Evolutionary conservation across 768 basidiomycete genomes (phyloP).

Genomic region (Lentinula aciculospora): DNA sequence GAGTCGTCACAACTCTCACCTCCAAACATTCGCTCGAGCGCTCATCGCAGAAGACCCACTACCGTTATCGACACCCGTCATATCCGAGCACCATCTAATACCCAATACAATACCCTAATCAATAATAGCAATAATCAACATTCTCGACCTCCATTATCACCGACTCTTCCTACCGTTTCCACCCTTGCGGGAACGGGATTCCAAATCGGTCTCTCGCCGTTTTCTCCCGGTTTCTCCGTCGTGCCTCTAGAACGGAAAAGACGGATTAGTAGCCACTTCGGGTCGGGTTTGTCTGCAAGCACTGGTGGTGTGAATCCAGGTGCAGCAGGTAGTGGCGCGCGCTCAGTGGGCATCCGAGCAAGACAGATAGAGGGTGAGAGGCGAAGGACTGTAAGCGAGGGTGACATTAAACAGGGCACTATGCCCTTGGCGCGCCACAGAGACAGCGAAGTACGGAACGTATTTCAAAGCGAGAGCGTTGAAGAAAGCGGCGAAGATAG

Average conservation of each 20-base stretch:
- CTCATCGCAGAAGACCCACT: slow-evolving; percentile 1
- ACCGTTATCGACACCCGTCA: slow-evolving; percentile 1
- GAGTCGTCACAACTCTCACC: background rate
- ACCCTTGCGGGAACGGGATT: slow-evolving; percentile 45
- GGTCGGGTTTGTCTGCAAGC: slow-evolving; percentile 4
- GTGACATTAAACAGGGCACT: slow-evolving; percentile 23
- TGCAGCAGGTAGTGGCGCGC: background rate
- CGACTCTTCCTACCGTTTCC: slow-evolving; percentile 31
- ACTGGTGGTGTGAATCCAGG: background rate
- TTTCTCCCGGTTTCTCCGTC: slow-evolving; percentile 75
- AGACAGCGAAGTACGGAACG: slow-evolving; percentile 11
- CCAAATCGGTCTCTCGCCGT: slow-evolving; percentile 69
- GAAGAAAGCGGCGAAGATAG: slow-evolving; percentile 5
- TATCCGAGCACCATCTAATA: slow-evolving; percentile 1
- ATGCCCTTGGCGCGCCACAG: slow-evolving; percentile 4
- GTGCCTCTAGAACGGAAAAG: slow-evolving; percentile 45
- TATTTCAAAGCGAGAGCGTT: background rate
- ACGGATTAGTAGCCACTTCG: slow-evolving; percentile 34
- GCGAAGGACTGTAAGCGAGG: slow-evolving; percentile 50
- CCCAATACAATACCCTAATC: slow-evolving; percentile 6
- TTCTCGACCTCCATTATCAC: slow-evolving; percentile 15
- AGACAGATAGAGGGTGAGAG: slow-evolving; percentile 18
- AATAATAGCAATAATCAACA: slow-evolving; percentile 8
- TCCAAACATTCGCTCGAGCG: background rate
- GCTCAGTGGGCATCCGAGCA: background rate